Evolutionary conservation across 805 yeast species (phyloP).

Genomic region (Monosporozyma unispora): DNA sequence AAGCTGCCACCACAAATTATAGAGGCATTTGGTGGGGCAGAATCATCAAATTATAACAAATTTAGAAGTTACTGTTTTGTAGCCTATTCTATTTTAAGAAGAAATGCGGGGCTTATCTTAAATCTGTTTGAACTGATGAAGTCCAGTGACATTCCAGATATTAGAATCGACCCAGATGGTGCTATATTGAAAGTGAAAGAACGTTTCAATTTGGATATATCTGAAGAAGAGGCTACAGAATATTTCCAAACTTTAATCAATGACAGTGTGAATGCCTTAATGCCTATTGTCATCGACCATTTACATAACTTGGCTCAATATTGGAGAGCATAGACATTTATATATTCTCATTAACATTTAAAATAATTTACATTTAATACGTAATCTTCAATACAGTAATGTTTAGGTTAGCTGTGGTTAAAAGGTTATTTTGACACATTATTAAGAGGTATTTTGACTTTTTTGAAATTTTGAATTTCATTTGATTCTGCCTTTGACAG

Average conservation of each 20-base stretch:
- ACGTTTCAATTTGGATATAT: constrained; percentile 85
- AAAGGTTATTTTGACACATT: neutral
- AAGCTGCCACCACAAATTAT: constrained; percentile 92
- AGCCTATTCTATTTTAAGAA: constrained; percentile 81
- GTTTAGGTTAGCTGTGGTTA: neutral
- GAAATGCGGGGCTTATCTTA: constrained; percentile 80
- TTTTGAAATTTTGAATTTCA: neutral
- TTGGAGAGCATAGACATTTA: constrained; percentile 65
- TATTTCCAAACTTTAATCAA: constrained; percentile 92
- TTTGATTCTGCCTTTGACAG: neutral
- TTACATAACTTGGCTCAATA: constrained; percentile 94
- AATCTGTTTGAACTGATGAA: constrained; percentile 91
- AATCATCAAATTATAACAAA: constrained; percentile 73
- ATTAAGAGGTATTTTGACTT: neutral
- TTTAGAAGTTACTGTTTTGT: constrained; percentile 92
- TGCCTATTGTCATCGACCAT: constrained; percentile 93
- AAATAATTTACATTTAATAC: neutral
- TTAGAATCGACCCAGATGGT: constrained; percentile 72
- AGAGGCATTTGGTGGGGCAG: constrained; percentile 95
- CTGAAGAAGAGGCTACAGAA: constrained; percentile 90
- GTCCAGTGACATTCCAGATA: constrained; percentile 86
- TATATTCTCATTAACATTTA: neutral
- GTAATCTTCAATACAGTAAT: neutral
- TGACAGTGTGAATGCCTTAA: constrained; percentile 85
- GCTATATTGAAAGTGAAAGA: constrained; percentile 89